Base-by-base conservation (phyloP, 2,329 filamentous ascomycete species). In the Herpotrichia juniperi region DNA sequence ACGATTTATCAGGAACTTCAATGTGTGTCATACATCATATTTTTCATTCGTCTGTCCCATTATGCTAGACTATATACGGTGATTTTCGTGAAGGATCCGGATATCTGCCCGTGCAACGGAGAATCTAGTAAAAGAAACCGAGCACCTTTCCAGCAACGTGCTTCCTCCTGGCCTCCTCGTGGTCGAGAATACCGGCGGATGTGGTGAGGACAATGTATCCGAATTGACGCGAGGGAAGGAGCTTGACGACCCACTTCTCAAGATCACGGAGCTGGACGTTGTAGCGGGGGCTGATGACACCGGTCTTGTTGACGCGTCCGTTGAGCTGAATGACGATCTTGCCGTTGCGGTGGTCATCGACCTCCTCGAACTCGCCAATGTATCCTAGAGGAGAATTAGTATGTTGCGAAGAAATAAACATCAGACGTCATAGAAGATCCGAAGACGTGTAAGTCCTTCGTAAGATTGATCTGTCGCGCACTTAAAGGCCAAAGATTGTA, bases 301-400 rank as follows among this genome's bases (percentile, higher is more conserved):
- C 94, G 64, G 90, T 94, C 89, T 97, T 97, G 90, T 97, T 97
- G 80, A 97, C 82, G 77, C 92, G 94, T 81, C 94, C 94, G 83
- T 96, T 99, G 67, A 99, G 89, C 87, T 99, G 94, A 75, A 99
- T 94, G 73, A 99, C 92, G 65, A 99, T 96, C 89, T 99, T 99
- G 87, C 94, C 94, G 76, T 93, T 94, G 79, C 94, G 92, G 88
- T 99, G 94, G 84, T 99, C 93, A 72, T 99, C 94, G 69, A 99
- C 89, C 83, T 97, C 92, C 86, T 99, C 94, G 80, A 97, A 99
- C 83, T 97, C 93, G 81, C 93, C 93, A 79, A 97, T 97, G 85
- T 97, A 97, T 75, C 93, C 93, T 97, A 57, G 44, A 58, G 67
- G 52, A 57, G 65, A 55, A 51, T 91, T 74, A 91, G 86, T 69